A percentile compares a stretch with the other conserved stretches of the same genome.
Evolutionary conservation across 805 yeast genomes (phyloP).

Genomic region (Debaryomyces hansenii): DNA sequence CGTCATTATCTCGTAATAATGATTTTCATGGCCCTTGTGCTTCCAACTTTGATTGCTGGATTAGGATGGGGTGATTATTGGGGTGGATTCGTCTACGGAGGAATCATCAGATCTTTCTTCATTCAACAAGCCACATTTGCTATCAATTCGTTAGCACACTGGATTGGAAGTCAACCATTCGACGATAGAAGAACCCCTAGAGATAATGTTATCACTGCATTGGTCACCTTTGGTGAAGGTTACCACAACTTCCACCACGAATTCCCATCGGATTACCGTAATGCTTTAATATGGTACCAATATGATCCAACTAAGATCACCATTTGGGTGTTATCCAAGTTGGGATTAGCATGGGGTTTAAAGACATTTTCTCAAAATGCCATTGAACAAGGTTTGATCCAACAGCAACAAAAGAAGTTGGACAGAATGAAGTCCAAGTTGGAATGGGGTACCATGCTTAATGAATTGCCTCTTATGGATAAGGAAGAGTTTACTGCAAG

Average conservation of each 20-base stretch:
- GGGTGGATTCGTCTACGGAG: constrained; percentile 81
- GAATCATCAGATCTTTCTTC: constrained; percentile 63
- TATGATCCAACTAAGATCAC: constrained; percentile 77
- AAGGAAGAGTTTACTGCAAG: constrained; percentile 56
- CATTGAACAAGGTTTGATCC: constrained; percentile 77
- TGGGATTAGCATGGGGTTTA: constrained; percentile 72
- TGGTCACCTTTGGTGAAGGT: constrained; percentile 87
- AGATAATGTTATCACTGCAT: constrained; percentile 77
- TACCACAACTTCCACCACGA: constrained; percentile 90
- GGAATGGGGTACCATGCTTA: constrained; percentile 74
- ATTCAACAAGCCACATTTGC: constrained; percentile 87
- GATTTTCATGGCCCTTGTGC: constrained; percentile 58
- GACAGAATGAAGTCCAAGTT: constrained; percentile 60
- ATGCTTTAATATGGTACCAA: constrained; percentile 85
- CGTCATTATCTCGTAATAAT: constrained; percentile 67
- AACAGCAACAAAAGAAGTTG: constrained; percentile 80
- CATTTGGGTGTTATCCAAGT: constrained; percentile 57
- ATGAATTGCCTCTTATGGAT: constrained; percentile 73
- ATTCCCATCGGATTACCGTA: constrained; percentile 87
- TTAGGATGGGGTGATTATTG: constrained; percentile 53
- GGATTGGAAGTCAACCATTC: constrained; percentile 84
- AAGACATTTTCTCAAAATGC: constrained; percentile 78
- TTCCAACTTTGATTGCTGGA: constrained; percentile 67
- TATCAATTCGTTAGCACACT: constrained; percentile 83
- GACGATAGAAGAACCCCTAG: constrained; percentile 87